Percentiles rank a stretch among this genome's conserved stretches.
Evolutionary conservation across 441 rosid species (phyloP).

Genomic region (Jatropha multifida): DNA sequence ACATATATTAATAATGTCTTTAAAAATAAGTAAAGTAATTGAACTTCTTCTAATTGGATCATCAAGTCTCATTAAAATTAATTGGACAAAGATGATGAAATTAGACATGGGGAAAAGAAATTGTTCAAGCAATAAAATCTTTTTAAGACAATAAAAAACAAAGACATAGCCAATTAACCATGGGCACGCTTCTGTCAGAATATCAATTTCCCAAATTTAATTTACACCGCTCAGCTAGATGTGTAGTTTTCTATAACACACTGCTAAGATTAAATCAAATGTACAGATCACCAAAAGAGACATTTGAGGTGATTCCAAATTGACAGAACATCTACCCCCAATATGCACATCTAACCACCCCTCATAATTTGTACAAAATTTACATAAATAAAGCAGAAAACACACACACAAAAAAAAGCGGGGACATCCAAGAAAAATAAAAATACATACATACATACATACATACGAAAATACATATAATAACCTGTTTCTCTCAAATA

Average conservation of each 20-base stretch:
- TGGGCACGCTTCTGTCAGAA: too few species aligned
- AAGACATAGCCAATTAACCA: too few species aligned
- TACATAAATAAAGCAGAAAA: not conserved
- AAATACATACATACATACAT: slow-evolving; percentile 13
- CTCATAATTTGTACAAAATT: slow-evolving; percentile 11
- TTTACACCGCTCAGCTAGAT: not conserved
- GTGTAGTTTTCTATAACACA: not conserved
- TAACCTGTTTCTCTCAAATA: slow-evolving; percentile 13
- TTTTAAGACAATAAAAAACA: too few species aligned
- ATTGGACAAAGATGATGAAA: too few species aligned
- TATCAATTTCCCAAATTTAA: not conserved
- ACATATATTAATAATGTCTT: too few species aligned
- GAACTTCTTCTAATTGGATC: too few species aligned
- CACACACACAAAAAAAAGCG: not conserved
- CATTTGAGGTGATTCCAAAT: not conserved
- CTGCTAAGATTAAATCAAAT: not conserved
- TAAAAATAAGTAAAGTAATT: too few species aligned
- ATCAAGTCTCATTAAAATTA: too few species aligned
- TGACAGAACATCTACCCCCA: not conserved
- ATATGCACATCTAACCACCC: slow-evolving; percentile 22
- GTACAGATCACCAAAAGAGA: slow-evolving; percentile 12
- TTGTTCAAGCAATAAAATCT: too few species aligned
- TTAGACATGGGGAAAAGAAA: too few species aligned
- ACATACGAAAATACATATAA: not conserved
- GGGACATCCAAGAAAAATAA: slow-evolving; percentile 8